Conservation (phyloP, 2,329 filamentous ascomycete genomes). For the Colletotrichum incanum region DNA sequence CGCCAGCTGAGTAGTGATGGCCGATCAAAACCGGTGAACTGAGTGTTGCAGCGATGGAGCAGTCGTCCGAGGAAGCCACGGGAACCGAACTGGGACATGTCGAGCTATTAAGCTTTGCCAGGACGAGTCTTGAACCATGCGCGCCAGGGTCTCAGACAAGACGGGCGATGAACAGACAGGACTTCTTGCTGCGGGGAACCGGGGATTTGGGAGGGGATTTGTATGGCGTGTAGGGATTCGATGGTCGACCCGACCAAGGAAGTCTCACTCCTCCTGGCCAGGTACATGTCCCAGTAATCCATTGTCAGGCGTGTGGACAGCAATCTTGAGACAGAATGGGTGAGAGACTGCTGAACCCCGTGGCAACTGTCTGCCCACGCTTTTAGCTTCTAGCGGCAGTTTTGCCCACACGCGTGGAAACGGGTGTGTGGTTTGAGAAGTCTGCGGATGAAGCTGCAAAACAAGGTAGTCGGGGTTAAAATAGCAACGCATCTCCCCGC, state of each 20-base stretch:
- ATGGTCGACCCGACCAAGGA: background rate
- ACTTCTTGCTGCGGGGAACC: background rate
- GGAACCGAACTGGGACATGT: background rate
- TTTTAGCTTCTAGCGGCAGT: background rate
- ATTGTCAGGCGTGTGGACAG: background rate
- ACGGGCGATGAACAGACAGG: background rate
- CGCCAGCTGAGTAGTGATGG: background rate
- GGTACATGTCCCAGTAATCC: background rate
- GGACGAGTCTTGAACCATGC: conserved; percentile 10
- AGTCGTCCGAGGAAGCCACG: background rate
- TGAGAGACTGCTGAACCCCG: background rate
- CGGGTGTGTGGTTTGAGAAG: background rate
- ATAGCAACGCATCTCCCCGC: background rate
- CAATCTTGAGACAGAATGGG: background rate
- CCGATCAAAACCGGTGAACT: background rate
- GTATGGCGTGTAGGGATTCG: background rate
- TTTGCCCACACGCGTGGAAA: background rate
- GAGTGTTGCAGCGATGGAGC: background rate
- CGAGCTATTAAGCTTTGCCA: conserved; percentile 6
- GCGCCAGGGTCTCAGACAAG: conserved; percentile 4
- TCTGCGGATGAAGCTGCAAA: background rate
- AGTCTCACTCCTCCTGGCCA: background rate
- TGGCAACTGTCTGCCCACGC: background rate
- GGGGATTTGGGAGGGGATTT: background rate
- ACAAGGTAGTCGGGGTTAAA: too few relatives aligned